These are phyloP conservation scores for Dothidotthia symphoricarpi DNA, from an alignment of 2,329 filamentous ascomycete genomes.

Conservation along the genomic window DNA sequence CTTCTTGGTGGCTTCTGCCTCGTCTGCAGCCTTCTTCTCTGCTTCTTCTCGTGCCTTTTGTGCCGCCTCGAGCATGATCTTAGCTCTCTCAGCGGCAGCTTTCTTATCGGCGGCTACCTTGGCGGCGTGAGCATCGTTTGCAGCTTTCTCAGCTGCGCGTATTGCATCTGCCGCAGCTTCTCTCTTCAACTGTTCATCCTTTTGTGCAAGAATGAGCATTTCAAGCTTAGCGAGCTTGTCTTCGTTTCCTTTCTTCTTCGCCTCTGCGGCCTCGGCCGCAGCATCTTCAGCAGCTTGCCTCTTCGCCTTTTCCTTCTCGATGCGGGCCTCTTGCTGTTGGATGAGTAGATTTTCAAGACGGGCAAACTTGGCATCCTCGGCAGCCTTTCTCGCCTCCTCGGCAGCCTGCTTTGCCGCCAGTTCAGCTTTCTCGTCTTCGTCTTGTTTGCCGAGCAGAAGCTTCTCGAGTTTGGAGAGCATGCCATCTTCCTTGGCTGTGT, in stretches of 20 bases:
- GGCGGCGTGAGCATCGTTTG: slow-evolving; percentile 49
- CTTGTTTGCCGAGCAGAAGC: slow-evolving; percentile 30
- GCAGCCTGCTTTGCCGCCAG: slow-evolving; percentile 34
- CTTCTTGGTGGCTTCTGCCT: slow-evolving; percentile 43
- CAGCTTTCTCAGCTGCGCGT: slow-evolving; percentile 47
- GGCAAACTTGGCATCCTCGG: slow-evolving; percentile 38
- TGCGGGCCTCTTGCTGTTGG: slow-evolving; percentile 36
- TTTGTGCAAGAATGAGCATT: slow-evolving; percentile 44
- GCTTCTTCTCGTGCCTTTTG: slow-evolving; percentile 34
- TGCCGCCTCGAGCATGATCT: slow-evolving; percentile 29
- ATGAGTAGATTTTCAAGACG: slow-evolving; percentile 40
- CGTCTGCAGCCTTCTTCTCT: slow-evolving; percentile 31
- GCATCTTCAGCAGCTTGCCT: slow-evolving; percentile 36
- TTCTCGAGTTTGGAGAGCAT: slow-evolving; percentile 35
- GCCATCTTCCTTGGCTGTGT: slow-evolving; percentile 29
- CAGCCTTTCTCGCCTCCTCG: slow-evolving; percentile 34
- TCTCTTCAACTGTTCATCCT: slow-evolving; percentile 42
- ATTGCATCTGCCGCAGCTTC: slow-evolving; percentile 36
- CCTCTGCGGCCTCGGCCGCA: slow-evolving; percentile 24
- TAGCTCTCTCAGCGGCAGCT: slow-evolving; percentile 32
- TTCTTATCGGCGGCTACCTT: slow-evolving; percentile 53
- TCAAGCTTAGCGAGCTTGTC: slow-evolving; percentile 36
- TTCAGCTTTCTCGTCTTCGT: slow-evolving; percentile 27
- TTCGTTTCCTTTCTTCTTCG: slow-evolving; percentile 40
- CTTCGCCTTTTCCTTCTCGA: slow-evolving; percentile 39